Evolutionary conservation across 495 filamentous ascomycete genomes (phyloP), one percentile per base, ranked within the genome.

Genomic region (Annulohypoxylon moriforme): DNA sequence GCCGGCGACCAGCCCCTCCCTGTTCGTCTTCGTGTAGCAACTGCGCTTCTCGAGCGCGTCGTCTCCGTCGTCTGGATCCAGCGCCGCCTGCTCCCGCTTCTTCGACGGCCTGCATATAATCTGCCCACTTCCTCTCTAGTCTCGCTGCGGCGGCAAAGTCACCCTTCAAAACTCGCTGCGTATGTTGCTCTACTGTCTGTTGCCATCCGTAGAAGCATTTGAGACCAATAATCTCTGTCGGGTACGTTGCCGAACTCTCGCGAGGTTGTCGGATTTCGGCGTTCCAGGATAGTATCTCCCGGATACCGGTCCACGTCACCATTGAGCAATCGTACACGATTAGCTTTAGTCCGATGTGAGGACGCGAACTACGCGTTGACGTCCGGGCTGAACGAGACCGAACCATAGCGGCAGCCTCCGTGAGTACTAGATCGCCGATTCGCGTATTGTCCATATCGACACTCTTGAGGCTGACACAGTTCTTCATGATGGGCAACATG

Each of bases 121-220:
- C 91, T 0, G 90, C 93, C 96, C 96, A 99, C 80, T 94, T 97
- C 55, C 88, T 84, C 81, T 97, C 94, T 20, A 99, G 82, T 11
- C 91, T 82, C 34, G 82, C 81, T 1, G 96, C 96, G 3, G 91
- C 82, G 0, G 81, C 79, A 22, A 92, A 83, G 60, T 97, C 91
- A 0, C 93, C 93, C 16, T 87, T 82, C 31, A 96, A 79, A 0
- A 97, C 92, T 2, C 94, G 88, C 77, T 93, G 92, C 50, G 87
- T 94, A 78, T 98, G 95, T 76, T 97, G 93, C 64, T 97, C 90
- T 20, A 97, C 94, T 2, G 94, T 97, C 77, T 91, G 91, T 81
- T 99, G 96, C 89, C 93, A 98, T 18, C 90, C 93, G 78, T 97
- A 95, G 82, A 94, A 98, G 78, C 94, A 97, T 78, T 97, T 97